phyloP scores from a whole-genome alignment of 441 rosid species.

The Sinapis alba region DNA sequence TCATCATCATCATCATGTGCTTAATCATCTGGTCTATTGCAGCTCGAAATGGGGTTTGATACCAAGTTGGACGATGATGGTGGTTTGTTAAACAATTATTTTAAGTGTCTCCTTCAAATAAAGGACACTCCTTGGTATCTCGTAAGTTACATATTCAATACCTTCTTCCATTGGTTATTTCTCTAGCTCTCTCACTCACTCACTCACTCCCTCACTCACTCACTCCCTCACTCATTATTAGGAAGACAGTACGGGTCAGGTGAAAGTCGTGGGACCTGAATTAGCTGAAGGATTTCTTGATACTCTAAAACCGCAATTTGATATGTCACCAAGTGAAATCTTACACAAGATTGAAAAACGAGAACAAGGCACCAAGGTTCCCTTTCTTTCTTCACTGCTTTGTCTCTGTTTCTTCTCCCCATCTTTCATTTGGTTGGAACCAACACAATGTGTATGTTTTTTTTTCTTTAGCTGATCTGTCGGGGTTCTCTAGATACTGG shows the following conservation, averaged over 20 bases:
- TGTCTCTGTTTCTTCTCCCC: neutral
- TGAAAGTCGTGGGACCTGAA: constrained; percentile 1
- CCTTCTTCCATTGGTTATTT: neutral
- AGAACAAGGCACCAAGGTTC: constrained; percentile 10
- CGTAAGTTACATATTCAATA: neutral
- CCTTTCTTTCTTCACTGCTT: neutral
- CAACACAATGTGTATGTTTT: constrained; percentile 2
- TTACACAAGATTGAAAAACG: neutral
- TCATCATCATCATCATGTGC: neutral
- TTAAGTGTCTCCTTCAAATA: neutral
- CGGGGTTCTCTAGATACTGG: neutral
- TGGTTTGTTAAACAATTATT: neutral
- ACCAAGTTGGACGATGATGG: neutral
- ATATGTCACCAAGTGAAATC: neutral
- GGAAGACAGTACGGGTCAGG: neutral
- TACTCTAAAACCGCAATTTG: neutral
- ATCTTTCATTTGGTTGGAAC: neutral
- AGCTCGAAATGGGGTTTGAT: neutral
- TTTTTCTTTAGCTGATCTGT: neutral
- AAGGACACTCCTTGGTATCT: constrained; percentile 22
- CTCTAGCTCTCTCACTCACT: neutral
- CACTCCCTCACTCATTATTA: neutral
- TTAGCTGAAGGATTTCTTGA: neutral
- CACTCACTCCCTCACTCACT: neutral
- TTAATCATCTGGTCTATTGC: neutral